Conservation (phyloP, 139 green algal genomes). For the Choricystis sp. region DNA sequence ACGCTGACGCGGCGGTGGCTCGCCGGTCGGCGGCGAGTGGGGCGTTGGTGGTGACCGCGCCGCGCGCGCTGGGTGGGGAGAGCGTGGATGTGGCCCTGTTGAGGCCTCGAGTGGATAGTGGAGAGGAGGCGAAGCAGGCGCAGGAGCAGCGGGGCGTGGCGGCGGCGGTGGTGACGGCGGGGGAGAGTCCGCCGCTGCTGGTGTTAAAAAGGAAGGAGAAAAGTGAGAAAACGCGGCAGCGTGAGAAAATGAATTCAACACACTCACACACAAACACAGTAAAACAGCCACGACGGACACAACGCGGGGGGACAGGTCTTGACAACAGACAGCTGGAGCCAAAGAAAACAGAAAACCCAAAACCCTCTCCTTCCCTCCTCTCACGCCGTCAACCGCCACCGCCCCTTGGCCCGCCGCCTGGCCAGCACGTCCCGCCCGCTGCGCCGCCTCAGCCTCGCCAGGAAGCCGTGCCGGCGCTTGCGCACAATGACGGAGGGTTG, state of each 20-base stretch:
- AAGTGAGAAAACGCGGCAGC: too few relatives aligned
- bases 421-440: slow-evolving; percentile 18
- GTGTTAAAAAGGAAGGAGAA: too few relatives aligned
- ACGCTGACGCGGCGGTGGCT: too few relatives aligned
- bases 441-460: slow-evolving; percentile 13
- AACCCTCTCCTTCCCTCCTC: background rate
- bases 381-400: slow-evolving; percentile 19
- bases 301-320: background rate
- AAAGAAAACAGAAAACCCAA: background rate
- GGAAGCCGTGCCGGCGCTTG: slow-evolving; percentile 44
- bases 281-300: too few relatives aligned
- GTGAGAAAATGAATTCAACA: too few relatives aligned
- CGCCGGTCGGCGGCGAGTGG: background rate
- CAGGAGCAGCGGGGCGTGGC: background rate
- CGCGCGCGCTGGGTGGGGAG: background rate
- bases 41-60: background rate
- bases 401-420: slow-evolving; percentile 12
- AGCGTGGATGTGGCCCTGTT: background rate
- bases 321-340: background rate
- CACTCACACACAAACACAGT: too few relatives aligned
- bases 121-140: too few relatives aligned
- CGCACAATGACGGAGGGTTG: slow-evolving; percentile 31
- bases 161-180: too few relatives aligned
- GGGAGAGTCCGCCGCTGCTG: background rate
- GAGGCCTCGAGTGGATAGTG: background rate